Evolutionary conservation across 2,329 filamentous ascomycete species (phyloP).

Genomic region (Trichocomaceae sp.): DNA sequence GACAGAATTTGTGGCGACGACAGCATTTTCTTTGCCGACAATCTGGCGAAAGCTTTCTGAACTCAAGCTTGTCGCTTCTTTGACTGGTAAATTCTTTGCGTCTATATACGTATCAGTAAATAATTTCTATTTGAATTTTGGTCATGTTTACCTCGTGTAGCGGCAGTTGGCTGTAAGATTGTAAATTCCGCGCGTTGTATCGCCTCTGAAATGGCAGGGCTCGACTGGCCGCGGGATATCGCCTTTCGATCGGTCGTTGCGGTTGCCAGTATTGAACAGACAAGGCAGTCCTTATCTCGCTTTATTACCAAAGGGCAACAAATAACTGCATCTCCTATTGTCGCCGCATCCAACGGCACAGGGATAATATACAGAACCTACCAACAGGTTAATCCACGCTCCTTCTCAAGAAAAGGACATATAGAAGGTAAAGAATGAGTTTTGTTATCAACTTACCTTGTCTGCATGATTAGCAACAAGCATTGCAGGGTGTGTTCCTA

Average conservation of each 20-base stretch:
- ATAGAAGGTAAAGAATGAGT: too few relatives aligned
- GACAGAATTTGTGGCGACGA: constrained; percentile 1
- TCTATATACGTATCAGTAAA: not conserved
- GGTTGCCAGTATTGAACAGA: constrained; percentile 9
- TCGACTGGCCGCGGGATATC: not conserved
- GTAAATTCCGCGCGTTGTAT: not conserved
- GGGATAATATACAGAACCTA: constrained; percentile 1
- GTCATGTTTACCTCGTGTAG: too few relatives aligned
- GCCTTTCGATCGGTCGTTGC: constrained; percentile 4
- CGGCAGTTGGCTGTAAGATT: not conserved
- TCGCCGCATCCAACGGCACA: constrained; percentile 8
- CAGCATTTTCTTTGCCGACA: not conserved
- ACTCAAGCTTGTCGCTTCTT: not conserved
- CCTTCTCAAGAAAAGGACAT: not conserved
- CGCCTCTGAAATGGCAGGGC: constrained; percentile 1
- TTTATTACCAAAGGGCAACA: constrained; percentile 11
- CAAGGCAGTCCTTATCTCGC: constrained; percentile 4
- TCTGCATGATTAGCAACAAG: constrained; percentile 7
- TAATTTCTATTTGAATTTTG: too few relatives aligned
- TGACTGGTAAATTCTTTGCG: not conserved
- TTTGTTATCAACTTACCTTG: not conserved
- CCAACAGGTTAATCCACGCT: not conserved
- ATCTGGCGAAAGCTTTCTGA: not conserved
- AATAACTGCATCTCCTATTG: constrained; percentile 7
- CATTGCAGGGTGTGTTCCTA: constrained; percentile 8